phyloP scores from a whole-genome alignment of 2,329 filamentous ascomycete species.

The Pyrenophora tritici-repentis region DNA sequence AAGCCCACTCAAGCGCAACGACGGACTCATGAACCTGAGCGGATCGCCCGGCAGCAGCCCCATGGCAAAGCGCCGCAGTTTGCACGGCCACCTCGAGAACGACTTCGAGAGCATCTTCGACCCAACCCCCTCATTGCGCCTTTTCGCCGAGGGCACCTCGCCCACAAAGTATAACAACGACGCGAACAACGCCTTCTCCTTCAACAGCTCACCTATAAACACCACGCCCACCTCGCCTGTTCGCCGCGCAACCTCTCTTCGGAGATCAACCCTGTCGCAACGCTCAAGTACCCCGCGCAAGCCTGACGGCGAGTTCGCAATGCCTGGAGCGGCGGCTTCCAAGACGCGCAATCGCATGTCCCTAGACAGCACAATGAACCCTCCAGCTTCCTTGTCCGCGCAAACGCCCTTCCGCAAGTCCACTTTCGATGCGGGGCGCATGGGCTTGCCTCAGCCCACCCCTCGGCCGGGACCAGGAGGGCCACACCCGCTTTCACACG shows the following conservation, averaged over 20 bases:
- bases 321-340: constrained; percentile 59
- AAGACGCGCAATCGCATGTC: constrained; percentile 73
- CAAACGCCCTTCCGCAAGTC: constrained; percentile 60
- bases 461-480: constrained; percentile 28
- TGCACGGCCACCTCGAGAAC: constrained; percentile 71
- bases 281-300: constrained; percentile 55
- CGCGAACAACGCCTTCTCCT: constrained; percentile 39
- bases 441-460: constrained; percentile 29
- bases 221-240: constrained; percentile 36
- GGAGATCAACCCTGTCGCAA: constrained; percentile 87
- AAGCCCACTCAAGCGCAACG: constrained; percentile 89
- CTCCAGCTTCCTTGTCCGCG: constrained; percentile 60
- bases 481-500: constrained; percentile 79
- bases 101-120: constrained; percentile 78
- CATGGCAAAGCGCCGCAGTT: constrained; percentile 85
- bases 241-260: constrained; percentile 68
- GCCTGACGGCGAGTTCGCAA: constrained; percentile 56
- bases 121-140: constrained; percentile 41
- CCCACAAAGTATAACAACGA: constrained; percentile 34
- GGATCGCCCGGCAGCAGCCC: constrained; percentile 79
- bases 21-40: constrained; percentile 87
- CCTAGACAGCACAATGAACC: constrained; percentile 74
- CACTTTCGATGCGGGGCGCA: constrained; percentile 37
- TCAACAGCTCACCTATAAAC: constrained; percentile 41
- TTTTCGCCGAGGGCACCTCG: constrained; percentile 30